Conservation (phyloP, 108 stramenopile species). For the Stephanodiscus minutulus region DNA sequence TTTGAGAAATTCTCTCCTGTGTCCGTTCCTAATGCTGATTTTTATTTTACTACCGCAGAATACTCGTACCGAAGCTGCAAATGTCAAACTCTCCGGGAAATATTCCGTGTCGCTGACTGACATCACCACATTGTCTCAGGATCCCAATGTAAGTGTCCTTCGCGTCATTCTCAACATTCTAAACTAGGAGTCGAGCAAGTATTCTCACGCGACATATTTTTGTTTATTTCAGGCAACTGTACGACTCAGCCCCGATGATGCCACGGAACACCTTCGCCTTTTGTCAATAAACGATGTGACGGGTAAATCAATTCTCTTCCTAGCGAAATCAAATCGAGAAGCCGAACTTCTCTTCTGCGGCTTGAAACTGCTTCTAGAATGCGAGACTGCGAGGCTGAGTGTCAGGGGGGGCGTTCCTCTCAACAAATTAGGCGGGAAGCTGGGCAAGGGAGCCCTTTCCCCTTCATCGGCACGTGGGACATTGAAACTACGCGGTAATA, state of each 20-base stretch:
- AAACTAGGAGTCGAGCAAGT: neutral
- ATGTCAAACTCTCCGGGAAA: slow-evolving; percentile 74
- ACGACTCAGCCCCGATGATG: slow-evolving; percentile 59
- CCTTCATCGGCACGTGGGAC: slow-evolving; percentile 53
- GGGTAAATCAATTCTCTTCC: slow-evolving; percentile 69
- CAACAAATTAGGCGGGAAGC: slow-evolving; percentile 45
- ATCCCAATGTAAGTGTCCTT: slow-evolving; percentile 47
- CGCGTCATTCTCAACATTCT: neutral
- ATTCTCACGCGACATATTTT: neutral
- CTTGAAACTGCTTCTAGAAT: slow-evolving; percentile 73
- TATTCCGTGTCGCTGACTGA: slow-evolving; percentile 80
- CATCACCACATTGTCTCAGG: slow-evolving; percentile 63
- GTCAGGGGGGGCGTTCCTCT: slow-evolving; percentile 68
- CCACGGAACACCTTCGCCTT: slow-evolving; percentile 68
- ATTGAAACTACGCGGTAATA: slow-evolving; percentile 3
- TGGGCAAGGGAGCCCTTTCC: slow-evolving; percentile 49
- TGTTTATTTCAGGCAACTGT: slow-evolving; percentile 36
- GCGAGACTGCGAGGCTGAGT: slow-evolving; percentile 73
- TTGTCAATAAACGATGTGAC: slow-evolving; percentile 63
- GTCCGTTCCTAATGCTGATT: neutral
- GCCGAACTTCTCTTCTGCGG: slow-evolving; percentile 77
- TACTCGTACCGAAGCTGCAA: slow-evolving; percentile 34
- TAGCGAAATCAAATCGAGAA: slow-evolving; percentile 70
- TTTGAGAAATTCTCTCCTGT: neutral
- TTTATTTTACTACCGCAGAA: slow-evolving; percentile 28